Evolutionary conservation across 2,329 filamentous ascomycete genomes (phyloP).

Genomic region (Fusarium sublunatum): DNA sequence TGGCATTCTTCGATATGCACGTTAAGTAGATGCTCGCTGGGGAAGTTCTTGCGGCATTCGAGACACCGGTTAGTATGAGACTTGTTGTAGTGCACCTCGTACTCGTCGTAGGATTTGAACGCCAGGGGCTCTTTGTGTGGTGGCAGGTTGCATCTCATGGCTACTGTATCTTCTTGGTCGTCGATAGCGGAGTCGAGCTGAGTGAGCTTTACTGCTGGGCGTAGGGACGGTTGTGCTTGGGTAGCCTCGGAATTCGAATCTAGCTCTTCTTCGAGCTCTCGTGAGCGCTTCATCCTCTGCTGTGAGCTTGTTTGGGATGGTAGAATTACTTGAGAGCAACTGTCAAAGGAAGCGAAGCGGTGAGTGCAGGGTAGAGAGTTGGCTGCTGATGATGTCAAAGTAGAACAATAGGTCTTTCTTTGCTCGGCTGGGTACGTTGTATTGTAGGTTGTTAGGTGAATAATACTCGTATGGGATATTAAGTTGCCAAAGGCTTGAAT

Average conservation of each 20-base stretch:
- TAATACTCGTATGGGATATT: not conserved
- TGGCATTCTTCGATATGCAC: conserved; percentile 93
- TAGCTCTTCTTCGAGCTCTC: conserved; percentile 65
- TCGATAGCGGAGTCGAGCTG: conserved; percentile 65
- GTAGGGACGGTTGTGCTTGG: conserved; percentile 36
- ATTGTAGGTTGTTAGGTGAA: not conserved
- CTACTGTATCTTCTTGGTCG: conserved; percentile 52
- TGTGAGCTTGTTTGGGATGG: conserved; percentile 46
- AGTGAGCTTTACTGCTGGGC: conserved; percentile 64
- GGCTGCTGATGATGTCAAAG: not conserved
- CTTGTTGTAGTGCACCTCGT: conserved; percentile 87
- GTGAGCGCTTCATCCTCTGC: conserved; percentile 70
- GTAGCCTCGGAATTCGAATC: conserved; percentile 46
- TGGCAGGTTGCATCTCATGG: conserved; percentile 84
- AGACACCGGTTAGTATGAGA: conserved; percentile 85
- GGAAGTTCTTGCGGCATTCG: conserved; percentile 88
- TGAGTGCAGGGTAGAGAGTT: conserved; percentile 37
- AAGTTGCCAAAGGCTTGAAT: not conserved
- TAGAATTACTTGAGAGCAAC: conserved; percentile 44
- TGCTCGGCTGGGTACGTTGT: not conserved
- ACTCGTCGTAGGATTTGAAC: conserved; percentile 82
- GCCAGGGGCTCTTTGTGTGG: conserved; percentile 77
- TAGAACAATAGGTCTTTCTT: not conserved
- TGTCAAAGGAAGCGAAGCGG: conserved; percentile 30
- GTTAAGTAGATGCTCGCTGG: conserved; percentile 80